Base-by-base conservation (phyloP, 2,329 filamentous ascomycete genomes). In the Colletotrichum falcatum region DNA sequence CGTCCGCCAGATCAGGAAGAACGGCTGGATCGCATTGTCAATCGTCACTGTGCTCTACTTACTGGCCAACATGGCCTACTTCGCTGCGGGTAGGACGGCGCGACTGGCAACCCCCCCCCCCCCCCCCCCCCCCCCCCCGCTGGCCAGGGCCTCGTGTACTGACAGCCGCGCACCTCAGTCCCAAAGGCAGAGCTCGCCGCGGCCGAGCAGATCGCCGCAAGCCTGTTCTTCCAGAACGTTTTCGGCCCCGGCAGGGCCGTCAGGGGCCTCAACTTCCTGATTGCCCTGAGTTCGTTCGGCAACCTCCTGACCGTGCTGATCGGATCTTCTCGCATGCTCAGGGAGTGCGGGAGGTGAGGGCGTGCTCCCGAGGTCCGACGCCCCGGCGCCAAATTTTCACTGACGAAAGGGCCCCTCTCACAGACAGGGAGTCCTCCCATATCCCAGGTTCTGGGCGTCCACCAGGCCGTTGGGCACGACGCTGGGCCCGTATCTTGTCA, bases 231-330 rank as follows among this genome's bases (percentile, higher is more conserved):
- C 28, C 7, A 30, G 66, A 84, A 85, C 0, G 85, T 89, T 0
- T 90, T 90, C 65, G 88, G 88, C 0, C 76, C 77, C 2, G n/a
- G 75, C 79, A 1, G 85, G 86, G 2, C 83, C 85, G 1, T 83
- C 81, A 5, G 60, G 16, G 88, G 83, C 0, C 79, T 91, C n/a
- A 89, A 89, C 71, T 83, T 89, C 9, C 79, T 89, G 0, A 87
- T 90, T 14, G 81, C 86, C 1, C 75, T 90, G 1, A 87, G 85
- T 69, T 84, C 88, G 0, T 89, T 89, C 67, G 88, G 88, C 0
- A 90, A 90, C 35, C 76, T 90, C 8, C 76, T 90, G 12, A 86
- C 85, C 1, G 84, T 88, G 0, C 74, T 89, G 9, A 81, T 91
- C 33, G 86, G 87, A 0, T 78, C 82, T 3, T 89, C 87, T 0